These are phyloP conservation scores for Vigna nakashimae DNA, from an alignment of 306 rosid genomes.

Conservation along the genomic window DNA sequence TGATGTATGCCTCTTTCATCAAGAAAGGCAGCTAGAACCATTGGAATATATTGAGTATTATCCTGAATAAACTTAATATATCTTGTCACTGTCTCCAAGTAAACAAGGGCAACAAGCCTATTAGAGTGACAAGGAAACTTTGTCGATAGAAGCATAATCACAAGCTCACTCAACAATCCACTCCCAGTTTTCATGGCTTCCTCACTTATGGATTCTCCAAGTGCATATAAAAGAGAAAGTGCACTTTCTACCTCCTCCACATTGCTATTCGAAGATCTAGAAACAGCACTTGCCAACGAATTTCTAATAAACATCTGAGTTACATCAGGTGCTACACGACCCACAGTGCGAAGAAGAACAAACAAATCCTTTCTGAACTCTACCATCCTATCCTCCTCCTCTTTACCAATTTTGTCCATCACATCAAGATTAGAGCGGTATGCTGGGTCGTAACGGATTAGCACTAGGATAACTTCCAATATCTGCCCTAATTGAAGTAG, in stretches of 20 bases:
- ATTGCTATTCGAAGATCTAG: slow-evolving; percentile 69
- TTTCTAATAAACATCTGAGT: slow-evolving; percentile 78
- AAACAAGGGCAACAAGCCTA: slow-evolving; percentile 93
- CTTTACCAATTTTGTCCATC: slow-evolving; percentile 87
- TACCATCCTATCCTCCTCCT: slow-evolving; percentile 91
- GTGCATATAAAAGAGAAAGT: slow-evolving; percentile 79
- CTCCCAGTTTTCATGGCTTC: slow-evolving; percentile 72
- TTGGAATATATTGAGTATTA: slow-evolving; percentile 74
- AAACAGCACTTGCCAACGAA: slow-evolving; percentile 69
- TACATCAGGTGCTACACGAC: slow-evolving; percentile 73
- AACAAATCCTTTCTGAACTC: slow-evolving; percentile 92
- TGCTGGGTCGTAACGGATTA: slow-evolving; percentile 72
- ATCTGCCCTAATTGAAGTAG: slow-evolving; percentile 83
- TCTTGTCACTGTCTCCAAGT: slow-evolving; percentile 90
- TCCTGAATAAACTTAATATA: slow-evolving; percentile 87
- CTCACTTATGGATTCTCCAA: slow-evolving; percentile 83
- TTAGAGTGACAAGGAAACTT: slow-evolving; percentile 88
- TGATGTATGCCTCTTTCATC: slow-evolving; percentile 99
- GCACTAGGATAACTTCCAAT: slow-evolving; percentile 80
- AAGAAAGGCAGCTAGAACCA: slow-evolving; percentile 88
- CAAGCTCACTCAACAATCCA: slow-evolving; percentile 77
- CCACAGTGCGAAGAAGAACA: slow-evolving; percentile 65
- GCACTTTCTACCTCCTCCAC: slow-evolving; percentile 95
- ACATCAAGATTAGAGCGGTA: slow-evolving; percentile 75
- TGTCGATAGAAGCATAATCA: slow-evolving; percentile 79